Evolutionary conservation across 257 asterid species (phyloP), one percentile per base, ranked within the genome.

Genomic region (Perilla frutescens): DNA sequence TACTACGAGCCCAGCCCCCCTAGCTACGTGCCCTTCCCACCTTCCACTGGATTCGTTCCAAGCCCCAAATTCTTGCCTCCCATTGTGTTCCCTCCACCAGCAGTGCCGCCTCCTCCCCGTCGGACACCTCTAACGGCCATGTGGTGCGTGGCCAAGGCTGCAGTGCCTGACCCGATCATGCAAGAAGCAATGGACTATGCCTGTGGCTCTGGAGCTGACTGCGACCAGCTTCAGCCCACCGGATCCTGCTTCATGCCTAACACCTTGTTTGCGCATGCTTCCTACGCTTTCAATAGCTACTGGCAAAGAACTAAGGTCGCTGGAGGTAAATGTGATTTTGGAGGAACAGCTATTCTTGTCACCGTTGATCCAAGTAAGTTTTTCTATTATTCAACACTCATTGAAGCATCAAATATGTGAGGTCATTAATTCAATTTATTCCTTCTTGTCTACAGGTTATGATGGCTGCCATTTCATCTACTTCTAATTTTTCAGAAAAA

Each of bases 111-210:
- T 0, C 98, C 98, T 0, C 97, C 96, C 4, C 79, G 51, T 13
- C 74, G 81, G 1, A 76, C 78, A 26, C 85, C 93, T 0, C 0
- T 68, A 2, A 87, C 77, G 43, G 81, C 93, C 11, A 76, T 84
- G 77, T 92, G 99, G 98, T 95, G 99, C 60, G 98, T 95, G 76
- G 99, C 97, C 2, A 95, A 95, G 91, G 88, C 98, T 0, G 65
- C 98, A 1, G 98, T 95, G 20, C 98, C 98, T 0, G 98, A 85
- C 13, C 99, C 99, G 0, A 90, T 95, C 50, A 90, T 90, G 40
- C 87, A 81, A 80, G 99, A 95, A 81, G 97, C 98, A 0, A 89
- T 95, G 96, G 88, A 92, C 82, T 95, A 90, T 47, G 99, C 99
- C 0, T 95, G 99, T 43, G 97, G 83, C 3, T 90, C 96, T 1